Percentiles rank a stretch among this genome's conserved stretches.
These are phyloP conservation scores for Ramaria rubella DNA, from an alignment of 768 basidiomycete species.

Conservation along the genomic window DNA sequence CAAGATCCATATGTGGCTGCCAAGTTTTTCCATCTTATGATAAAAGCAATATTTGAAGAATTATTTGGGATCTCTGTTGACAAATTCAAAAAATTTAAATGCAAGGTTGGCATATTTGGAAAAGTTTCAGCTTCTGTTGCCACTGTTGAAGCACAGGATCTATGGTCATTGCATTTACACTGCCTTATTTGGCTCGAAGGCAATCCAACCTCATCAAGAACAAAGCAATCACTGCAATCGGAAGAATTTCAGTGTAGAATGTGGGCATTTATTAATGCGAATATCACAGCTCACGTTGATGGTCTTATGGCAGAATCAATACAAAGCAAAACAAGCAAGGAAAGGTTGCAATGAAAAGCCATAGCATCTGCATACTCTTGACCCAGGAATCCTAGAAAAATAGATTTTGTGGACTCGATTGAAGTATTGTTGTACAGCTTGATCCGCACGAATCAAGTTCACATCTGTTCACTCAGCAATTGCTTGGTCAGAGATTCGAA, in stretches of 20 bases:
- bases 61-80: slow-evolving; percentile 15
- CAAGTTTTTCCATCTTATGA: slow-evolving; percentile 19
- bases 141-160: slow-evolving; percentile 22
- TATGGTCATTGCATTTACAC: slow-evolving; percentile 28
- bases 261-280: no score
- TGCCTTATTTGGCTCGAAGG: slow-evolving; percentile 26
- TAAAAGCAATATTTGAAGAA: slow-evolving; percentile 17
- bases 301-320: slow-evolving; percentile 21
- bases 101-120: slow-evolving; percentile 16
- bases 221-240: slow-evolving; percentile 6
- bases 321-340: no score
- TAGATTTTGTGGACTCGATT: no score
- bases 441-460: slow-evolving; percentile 25
- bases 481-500: slow-evolving; percentile 20
- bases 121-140: slow-evolving; percentile 18
- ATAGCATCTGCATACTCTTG: slow-evolving; percentile 31
- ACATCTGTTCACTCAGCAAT: slow-evolving; percentile 22
- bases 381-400: slow-evolving; percentile 27
- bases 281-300: slow-evolving; percentile 24
- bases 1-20: slow-evolving; percentile 21
- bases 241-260: slow-evolving; percentile 15
- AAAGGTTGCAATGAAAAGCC: no score
- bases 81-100: background rate
- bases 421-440: no score
- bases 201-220: slow-evolving; percentile 18